phyloP scores from a whole-genome alignment of 148 eudicot species.

The Nepenthes gracilis region DNA sequence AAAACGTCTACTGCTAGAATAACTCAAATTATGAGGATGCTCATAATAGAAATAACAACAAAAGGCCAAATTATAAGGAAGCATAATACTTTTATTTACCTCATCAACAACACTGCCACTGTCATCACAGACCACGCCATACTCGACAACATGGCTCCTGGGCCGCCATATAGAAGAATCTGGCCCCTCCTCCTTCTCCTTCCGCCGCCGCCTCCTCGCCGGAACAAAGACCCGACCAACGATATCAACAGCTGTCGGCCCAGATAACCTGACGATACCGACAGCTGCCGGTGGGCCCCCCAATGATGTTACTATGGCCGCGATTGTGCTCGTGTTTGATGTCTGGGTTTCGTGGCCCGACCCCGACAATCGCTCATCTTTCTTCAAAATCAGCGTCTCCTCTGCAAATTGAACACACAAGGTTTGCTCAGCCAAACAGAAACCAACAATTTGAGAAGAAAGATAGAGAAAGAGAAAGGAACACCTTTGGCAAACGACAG shows the following conservation, averaged over 20 bases:
- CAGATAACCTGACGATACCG: slow-evolving; percentile 85
- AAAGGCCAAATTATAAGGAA: too few species aligned
- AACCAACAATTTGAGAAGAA: neutral
- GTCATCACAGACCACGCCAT: slow-evolving; percentile 60
- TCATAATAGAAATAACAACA: too few species aligned
- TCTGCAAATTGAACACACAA: slow-evolving; percentile 21
- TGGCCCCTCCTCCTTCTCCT: slow-evolving; percentile 8
- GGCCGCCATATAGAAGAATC: slow-evolving; percentile 46
- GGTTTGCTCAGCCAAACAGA: neutral
- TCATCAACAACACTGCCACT: slow-evolving; percentile 70
- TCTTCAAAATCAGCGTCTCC: slow-evolving; percentile 27
- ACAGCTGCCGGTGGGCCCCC: slow-evolving; percentile 94
- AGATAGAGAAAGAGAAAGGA: neutral
- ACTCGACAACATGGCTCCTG: slow-evolving; percentile 74
- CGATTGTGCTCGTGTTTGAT: slow-evolving; percentile 51
- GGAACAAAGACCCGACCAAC: slow-evolving; percentile 47
- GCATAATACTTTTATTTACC: slow-evolving; percentile 22
- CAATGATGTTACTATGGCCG: slow-evolving; percentile 88
- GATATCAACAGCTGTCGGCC: slow-evolving; percentile 66
- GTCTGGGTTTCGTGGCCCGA: slow-evolving; percentile 9
- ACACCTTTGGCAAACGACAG: slow-evolving; percentile 20
- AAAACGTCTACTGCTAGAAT: too few species aligned
- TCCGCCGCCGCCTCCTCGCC: slow-evolving; percentile 14
- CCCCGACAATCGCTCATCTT: slow-evolving; percentile 56
- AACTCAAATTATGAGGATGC: neutral